Base-by-base conservation (phyloP, 2,329 filamentous ascomycete species). In the Phoma sp. region DNA sequence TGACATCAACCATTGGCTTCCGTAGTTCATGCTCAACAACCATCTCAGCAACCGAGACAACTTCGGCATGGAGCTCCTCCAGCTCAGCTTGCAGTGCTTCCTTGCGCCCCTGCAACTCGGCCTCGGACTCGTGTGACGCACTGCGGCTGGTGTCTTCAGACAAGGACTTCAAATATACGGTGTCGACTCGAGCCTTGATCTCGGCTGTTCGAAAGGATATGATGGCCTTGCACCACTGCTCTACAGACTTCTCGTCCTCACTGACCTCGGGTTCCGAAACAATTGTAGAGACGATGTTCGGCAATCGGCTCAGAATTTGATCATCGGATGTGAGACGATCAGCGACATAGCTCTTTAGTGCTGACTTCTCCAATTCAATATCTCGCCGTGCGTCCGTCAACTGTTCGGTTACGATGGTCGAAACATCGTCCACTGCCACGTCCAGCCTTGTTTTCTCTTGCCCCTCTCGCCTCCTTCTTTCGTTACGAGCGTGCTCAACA, bases 31-130 rank as follows among this genome's bases (percentile, higher is more conserved):
- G 84, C 61, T 90, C 86, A 1, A 87, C 81, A 0, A 88, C 85
- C 85, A 91, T 91, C 58, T 89, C 85, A 6, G 87, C 84, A 2
- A 91, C 85, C 0, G 88, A 85, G 0, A 88, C 76, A 36, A 91
- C 86, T 67, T 91, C 89, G 0, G 86, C 78, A 62, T 89, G 88
- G 3, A 91, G 77, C 4, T 87, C 89, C 61, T 90, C 86, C 0
- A 91, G 78, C 65, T 91, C 88, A 29, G 84, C 82, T 63, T 87
- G 83, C 2, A 89, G 69, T 1, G 81, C 81, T 6, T 74, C 74
- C 22, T 83, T 80, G 22, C 84, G 82, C 3, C 81, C 78, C 13
- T 74, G 76, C 9, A 82, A 78, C 43, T 85, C 82, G 5, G 76
- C 77, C 3, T 68, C 65, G 4, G 67, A 32, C 24, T 40, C 56